A percentile compares a stretch with the other conserved stretches of the same genome.
Conservation (phyloP, 106 monocot species). For the Ottelia alismoides region DNA sequence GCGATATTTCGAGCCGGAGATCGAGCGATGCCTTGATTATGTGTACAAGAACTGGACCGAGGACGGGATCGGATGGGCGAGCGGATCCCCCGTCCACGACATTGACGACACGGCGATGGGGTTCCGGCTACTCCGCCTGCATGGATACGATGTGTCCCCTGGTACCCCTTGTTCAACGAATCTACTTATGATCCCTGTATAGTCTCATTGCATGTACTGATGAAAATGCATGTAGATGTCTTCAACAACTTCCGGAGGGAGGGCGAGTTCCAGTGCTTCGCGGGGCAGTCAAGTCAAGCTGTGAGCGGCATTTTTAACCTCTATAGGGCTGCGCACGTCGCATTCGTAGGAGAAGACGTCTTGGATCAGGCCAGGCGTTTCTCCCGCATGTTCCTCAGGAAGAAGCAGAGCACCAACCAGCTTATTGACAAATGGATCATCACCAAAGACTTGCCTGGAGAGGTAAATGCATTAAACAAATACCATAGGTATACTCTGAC, state of each 20-base stretch:
- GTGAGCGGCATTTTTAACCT: constrained; percentile 92
- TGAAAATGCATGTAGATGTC: constrained; percentile 32
- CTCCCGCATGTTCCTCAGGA: constrained; percentile 45
- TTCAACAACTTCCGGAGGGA: constrained; percentile 67
- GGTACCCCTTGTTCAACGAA: constrained; percentile 20
- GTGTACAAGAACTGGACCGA: constrained; percentile 65
- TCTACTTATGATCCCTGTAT: too few species aligned
- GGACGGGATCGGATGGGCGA: constrained; percentile 88
- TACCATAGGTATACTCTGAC: too few species aligned
- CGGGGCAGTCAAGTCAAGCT: constrained; percentile 81
- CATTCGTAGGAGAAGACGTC: constrained; percentile 49
- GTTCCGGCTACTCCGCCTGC: constrained; percentile 72
- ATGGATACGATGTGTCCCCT: constrained; percentile 85
- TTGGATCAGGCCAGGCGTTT: constrained; percentile 48
- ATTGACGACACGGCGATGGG: constrained; percentile 94
- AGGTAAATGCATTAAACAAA: too few species aligned
- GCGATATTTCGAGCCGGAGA: constrained; percentile 66
- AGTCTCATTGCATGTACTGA: background rate
- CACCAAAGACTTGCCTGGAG: constrained; percentile 82
- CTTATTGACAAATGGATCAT: constrained; percentile 93
- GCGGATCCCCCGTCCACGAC: constrained; percentile 50
- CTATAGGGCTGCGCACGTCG: constrained; percentile 66
- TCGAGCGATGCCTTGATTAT: constrained; percentile 52
- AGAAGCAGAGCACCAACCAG: constrained; percentile 34
- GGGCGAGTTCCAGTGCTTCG: constrained; percentile 80